Evolutionary conservation across 2,329 filamentous ascomycete genomes (phyloP), one percentile per base, ranked within the genome.

Genomic region (Geosmithia putterillii): DNA sequence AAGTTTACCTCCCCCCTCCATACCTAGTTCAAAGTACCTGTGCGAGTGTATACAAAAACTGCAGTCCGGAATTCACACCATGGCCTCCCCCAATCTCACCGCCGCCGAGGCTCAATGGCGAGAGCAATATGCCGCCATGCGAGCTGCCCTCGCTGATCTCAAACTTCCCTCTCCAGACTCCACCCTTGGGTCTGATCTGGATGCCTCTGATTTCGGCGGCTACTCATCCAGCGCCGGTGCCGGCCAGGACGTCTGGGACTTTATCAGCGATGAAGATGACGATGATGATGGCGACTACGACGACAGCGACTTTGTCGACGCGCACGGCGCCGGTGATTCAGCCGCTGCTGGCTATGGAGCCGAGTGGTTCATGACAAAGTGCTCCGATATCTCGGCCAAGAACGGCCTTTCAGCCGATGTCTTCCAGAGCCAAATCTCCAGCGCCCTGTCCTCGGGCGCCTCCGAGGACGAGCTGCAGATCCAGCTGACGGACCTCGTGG

Each of bases 391-490:
- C 47, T 76, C 85, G 1, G 61, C 63, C 10, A 82, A 80, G 51
- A 77, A 77, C 42, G 83, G 79, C 0, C 65, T 94, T 19, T 74
- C 83, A 28, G 64, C 80, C 1, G 70, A 74, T 19, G 79, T 84
- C n/a, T 72, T 96, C 36, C 73, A 83, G 48, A 76, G 83, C 44
- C 88, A 95, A 58, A 76, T 96, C 32, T 64, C 79, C 35, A 83
- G 85, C 5, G 71, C 90, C 3, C 62, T 98, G 32, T 73, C 73
- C 7, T 85, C 86, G 4, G 64, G 66, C n/a, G 65, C 60, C 38
- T 71, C 76, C 25, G 84, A 95, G 45, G 86, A 94, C 45, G 87
- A 94, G 60, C 67, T 96, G n/a, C 90, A 96, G 59, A 89, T 88
- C 56, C 79, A 82, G 36, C 71, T 98, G 32, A 87, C 86, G 0